A percentile compares a stretch with the other conserved stretches of the same genome.
phyloP scores from a whole-genome alignment of 352 stramenopile genomes.

The Peronospora tabacina region DNA sequence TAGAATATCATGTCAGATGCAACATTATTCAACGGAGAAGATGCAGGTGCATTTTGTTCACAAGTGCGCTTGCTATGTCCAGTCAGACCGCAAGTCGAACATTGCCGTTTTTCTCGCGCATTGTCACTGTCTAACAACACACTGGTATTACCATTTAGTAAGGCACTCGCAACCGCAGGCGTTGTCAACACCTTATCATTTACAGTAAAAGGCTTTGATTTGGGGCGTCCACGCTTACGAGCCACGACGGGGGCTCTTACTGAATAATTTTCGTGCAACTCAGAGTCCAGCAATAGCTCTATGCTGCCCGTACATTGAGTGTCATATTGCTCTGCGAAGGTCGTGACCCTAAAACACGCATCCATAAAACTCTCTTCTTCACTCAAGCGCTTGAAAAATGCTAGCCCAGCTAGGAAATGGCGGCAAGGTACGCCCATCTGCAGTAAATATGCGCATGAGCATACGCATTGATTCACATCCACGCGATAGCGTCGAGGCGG shows the following conservation, averaged over 20 bases:
- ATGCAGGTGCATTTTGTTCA: constrained; percentile 7
- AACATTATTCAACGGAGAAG: neutral
- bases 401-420: constrained; percentile 26
- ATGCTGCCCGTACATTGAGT: constrained; percentile 20
- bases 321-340: constrained; percentile 28
- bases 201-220: constrained; percentile 16
- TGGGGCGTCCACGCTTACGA: constrained; percentile 29
- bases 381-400: constrained; percentile 22
- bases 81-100: constrained; percentile 18
- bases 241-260: constrained; percentile 23
- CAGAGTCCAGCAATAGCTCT: constrained; percentile 28
- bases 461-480: constrained; percentile 22
- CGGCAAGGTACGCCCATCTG: constrained; percentile 30
- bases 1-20: constrained; percentile 21
- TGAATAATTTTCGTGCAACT: constrained; percentile 25
- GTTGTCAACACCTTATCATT: constrained; percentile 10
- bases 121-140: constrained; percentile 3
- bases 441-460: constrained; percentile 32
- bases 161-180: constrained; percentile 6
- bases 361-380: constrained; percentile 19
- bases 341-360: constrained; percentile 19
- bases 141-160: constrained; percentile 7
- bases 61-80: constrained; percentile 31
- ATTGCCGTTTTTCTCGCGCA: constrained; percentile 19
- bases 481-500: constrained; percentile 31